Evolutionary conservation across 345 rosid genomes (phyloP).

Genomic region (Populus ilicifolia): DNA sequence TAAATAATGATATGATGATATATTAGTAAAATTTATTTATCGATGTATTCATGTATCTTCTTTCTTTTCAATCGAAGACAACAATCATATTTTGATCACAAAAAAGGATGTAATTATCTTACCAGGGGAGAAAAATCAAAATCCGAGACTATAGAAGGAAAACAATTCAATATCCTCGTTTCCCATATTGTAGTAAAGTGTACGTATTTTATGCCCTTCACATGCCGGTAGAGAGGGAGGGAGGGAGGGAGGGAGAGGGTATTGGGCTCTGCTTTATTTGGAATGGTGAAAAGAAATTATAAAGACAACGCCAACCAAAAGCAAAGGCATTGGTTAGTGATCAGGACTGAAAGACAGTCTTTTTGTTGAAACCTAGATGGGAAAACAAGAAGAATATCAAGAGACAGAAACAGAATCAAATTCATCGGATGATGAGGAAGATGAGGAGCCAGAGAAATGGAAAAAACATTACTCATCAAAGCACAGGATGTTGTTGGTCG

Average conservation of each 20-base stretch:
- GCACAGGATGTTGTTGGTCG: conserved; percentile 47
- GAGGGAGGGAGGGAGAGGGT: background rate
- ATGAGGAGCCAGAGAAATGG: conserved; percentile 28
- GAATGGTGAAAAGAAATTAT: background rate
- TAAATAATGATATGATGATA: no score
- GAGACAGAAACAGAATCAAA: background rate
- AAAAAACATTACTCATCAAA: conserved; percentile 40
- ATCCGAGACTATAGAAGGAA: background rate
- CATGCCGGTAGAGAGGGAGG: background rate
- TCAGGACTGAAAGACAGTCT: background rate
- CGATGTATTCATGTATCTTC: background rate
- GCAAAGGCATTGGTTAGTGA: background rate
- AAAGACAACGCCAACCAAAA: background rate
- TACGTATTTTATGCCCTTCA: background rate
- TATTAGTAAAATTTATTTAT: no score
- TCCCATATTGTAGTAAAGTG: background rate
- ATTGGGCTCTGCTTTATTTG: no score
- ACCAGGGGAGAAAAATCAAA: background rate
- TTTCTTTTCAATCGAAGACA: background rate
- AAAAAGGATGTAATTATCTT: background rate
- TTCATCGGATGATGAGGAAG: background rate
- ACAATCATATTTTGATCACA: background rate
- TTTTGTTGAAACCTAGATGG: background rate
- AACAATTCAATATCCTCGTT: background rate
- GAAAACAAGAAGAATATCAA: background rate